These are phyloP conservation scores for Penicillium sp. DNA, from an alignment of 2,329 filamentous ascomycete species.

Conservation along the genomic window DNA sequence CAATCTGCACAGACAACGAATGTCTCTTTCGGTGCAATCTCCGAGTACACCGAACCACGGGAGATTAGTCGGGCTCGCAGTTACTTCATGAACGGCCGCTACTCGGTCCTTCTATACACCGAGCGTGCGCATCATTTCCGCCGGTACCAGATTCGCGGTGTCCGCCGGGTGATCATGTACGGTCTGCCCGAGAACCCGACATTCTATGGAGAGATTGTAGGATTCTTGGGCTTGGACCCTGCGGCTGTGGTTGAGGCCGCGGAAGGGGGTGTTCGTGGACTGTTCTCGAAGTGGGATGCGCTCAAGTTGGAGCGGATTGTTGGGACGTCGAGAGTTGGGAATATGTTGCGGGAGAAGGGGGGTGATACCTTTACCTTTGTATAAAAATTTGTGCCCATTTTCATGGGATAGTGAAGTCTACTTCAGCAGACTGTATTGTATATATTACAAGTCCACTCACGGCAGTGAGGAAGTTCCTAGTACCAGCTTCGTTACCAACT, in stretches of 20 bases:
- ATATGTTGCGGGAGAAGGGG: conserved; percentile 79
- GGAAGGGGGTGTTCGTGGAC: conserved; percentile 58
- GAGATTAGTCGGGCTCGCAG: conserved; percentile 83
- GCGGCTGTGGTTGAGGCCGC: conserved; percentile 59
- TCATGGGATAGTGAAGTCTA: not conserved
- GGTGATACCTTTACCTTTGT: conserved; percentile 95
- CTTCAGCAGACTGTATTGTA: not conserved
- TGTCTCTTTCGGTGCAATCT: conserved; percentile 77
- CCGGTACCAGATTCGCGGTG: conserved; percentile 79
- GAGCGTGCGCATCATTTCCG: conserved; percentile 97
- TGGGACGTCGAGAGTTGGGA: conserved; percentile 76
- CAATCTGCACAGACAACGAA: conserved; percentile 63
- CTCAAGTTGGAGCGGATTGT: conserved; percentile 87
- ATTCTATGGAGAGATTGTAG: conserved; percentile 51
- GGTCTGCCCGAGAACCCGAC: conserved; percentile 82
- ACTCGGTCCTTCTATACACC: conserved; percentile 85
- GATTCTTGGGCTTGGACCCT: conserved; percentile 45
- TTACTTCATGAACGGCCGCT: conserved; percentile 81
- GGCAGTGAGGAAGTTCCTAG: not conserved
- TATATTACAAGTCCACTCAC: not conserved
- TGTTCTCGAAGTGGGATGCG: conserved; percentile 89
- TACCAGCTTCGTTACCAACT: not conserved
- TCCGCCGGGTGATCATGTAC: conserved; percentile 85
- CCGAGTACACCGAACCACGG: conserved; percentile 79
- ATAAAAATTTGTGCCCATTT: conserved; percentile 47